These are phyloP conservation scores for Penicillium bialowiezense DNA, from an alignment of 495 filamentous ascomycete genomes.

Conservation along the genomic window DNA sequence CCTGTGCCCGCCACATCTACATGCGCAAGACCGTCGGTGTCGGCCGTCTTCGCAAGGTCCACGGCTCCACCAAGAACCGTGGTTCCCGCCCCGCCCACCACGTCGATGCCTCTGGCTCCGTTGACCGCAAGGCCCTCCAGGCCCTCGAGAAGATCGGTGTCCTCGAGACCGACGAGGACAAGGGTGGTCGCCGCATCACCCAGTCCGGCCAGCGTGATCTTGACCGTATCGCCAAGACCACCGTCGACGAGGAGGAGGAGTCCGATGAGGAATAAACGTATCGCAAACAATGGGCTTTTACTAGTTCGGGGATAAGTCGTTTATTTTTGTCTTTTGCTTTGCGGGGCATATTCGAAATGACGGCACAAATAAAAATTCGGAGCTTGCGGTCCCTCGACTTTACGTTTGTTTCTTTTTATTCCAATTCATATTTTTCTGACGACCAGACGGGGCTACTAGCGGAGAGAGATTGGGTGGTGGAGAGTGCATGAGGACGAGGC, in stretches of 20 bases:
- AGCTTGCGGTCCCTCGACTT: slow-evolving; percentile 29
- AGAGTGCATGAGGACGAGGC: slow-evolving; percentile 29
- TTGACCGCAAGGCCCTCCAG: slow-evolving; percentile 96
- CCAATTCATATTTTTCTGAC: slow-evolving; percentile 25
- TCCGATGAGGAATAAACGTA: slow-evolving; percentile 50
- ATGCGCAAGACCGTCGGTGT: slow-evolving; percentile 98
- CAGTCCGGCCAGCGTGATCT: slow-evolving; percentile 97
- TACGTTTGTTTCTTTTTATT: slow-evolving; percentile 26
- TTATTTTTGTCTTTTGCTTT: slow-evolving; percentile 31
- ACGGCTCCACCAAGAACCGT: slow-evolving; percentile 96
- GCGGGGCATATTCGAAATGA: slow-evolving; percentile 24
- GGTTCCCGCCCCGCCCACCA: slow-evolving; percentile 88
- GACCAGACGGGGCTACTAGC: slow-evolving; percentile 34
- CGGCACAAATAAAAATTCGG: slow-evolving; percentile 29
- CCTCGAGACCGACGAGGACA: slow-evolving; percentile 92
- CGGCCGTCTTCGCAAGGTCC: slow-evolving; percentile 84
- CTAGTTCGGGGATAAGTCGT: slow-evolving; percentile 20
- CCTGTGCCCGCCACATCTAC: slow-evolving; percentile 97
- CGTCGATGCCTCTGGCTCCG: slow-evolving; percentile 89
- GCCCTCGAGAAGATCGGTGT: slow-evolving; percentile 98
- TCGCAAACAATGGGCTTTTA: slow-evolving; percentile 33
- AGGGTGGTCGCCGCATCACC: slow-evolving; percentile 95
- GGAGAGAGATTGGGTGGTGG: slow-evolving; percentile 18
- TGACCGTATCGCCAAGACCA: slow-evolving; percentile 72
- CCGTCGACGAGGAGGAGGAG: slow-evolving; percentile 52